Base-by-base conservation (phyloP, 495 filamentous ascomycete species). In the Barbatosphaeria neglecta region DNA sequence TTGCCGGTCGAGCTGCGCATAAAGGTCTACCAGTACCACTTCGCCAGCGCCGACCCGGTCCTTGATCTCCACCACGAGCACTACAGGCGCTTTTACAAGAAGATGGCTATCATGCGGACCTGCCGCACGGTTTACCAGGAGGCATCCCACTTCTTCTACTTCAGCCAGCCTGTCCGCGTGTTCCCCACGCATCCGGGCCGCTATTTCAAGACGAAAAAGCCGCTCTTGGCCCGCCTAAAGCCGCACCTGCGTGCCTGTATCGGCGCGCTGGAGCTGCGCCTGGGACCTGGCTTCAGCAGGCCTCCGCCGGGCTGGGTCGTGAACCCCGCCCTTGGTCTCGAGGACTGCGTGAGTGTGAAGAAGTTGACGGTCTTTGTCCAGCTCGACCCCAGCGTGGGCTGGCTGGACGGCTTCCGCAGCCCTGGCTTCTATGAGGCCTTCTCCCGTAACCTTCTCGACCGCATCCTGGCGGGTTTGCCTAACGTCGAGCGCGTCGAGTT, bases 201-300 rank as follows among this genome's bases (percentile, higher is more conserved):
- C 44, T 77, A 75, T 63, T 73, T 74, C 48, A 75, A 81, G 61
- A 79, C 73, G 17, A 78, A 79, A 57, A 68, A 63, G 43, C 80
- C 81, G 0, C 69, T 86, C 2, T 67, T 85, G 17, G 76, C 82
- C 7, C 78, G 82, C 20, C 69, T 89, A 49, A 78, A 80, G 15
- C 58, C 73, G 15, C 71, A 69, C 19, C 87, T 90, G 67, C 80
- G 83, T 33, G 61, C 70, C 6, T 75, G 67, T 18, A 67, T 95
- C 43, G 80, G 72, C 3, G 78, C 77, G 2, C 68, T 92, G 40
- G 84, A 93, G 54, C 63, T 93, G 49, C 80, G 87, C 9, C 64
- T 95, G 2, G 87, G 87, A 0, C 86, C 86, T 0, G 86, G 86
- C 43, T 95, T 84, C 83, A 84, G 69, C 15, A 72, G 72, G 40